phyloP scores from a whole-genome alignment of 768 basidiomycete species.

The Rossbeevera mucosa region DNA sequence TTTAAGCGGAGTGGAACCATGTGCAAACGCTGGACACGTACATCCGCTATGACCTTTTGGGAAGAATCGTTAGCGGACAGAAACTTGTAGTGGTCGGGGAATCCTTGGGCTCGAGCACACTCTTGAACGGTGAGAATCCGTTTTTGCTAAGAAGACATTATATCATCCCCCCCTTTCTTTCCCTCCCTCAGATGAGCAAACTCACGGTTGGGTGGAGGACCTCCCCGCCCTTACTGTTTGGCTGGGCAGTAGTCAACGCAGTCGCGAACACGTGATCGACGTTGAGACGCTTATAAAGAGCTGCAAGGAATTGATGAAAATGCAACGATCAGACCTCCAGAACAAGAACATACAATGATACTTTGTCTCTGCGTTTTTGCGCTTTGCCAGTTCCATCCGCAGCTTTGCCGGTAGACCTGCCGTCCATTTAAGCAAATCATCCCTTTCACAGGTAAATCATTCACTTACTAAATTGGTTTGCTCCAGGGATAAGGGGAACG shows the following conservation, averaged over 20 bases:
- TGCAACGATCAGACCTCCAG: background rate
- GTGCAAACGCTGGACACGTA: conserved; percentile 31
- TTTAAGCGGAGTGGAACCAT: background rate
- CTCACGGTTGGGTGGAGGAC: conserved; percentile 46
- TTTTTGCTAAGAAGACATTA: conserved; percentile 50
- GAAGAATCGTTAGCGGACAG: conserved; percentile 40
- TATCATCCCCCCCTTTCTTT: background rate
- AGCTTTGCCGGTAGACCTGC: conserved; percentile 43
- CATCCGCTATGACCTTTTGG: conserved; percentile 43
- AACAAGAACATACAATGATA: conserved; percentile 23
- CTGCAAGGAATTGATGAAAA: conserved; percentile 30
- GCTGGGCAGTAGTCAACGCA: conserved; percentile 53
- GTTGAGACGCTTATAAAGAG: conserved; percentile 54
- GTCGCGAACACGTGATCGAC: conserved; percentile 54
- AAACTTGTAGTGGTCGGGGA: conserved; percentile 69
- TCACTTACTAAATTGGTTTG: conserved; percentile 48
- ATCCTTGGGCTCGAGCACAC: conserved; percentile 72
- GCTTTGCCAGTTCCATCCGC: conserved; percentile 33
- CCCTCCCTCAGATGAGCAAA: background rate
- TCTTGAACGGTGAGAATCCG: conserved; percentile 65
- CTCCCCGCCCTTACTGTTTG: conserved; percentile 44
- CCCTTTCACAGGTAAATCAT: background rate
- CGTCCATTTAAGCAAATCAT: background rate
- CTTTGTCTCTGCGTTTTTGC: conserved; percentile 22
- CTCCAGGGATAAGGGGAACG: conserved; percentile 48